Conservation (phyloP, 1,284 basidiomycete species). For the Coniferiporia weirii region DNA sequence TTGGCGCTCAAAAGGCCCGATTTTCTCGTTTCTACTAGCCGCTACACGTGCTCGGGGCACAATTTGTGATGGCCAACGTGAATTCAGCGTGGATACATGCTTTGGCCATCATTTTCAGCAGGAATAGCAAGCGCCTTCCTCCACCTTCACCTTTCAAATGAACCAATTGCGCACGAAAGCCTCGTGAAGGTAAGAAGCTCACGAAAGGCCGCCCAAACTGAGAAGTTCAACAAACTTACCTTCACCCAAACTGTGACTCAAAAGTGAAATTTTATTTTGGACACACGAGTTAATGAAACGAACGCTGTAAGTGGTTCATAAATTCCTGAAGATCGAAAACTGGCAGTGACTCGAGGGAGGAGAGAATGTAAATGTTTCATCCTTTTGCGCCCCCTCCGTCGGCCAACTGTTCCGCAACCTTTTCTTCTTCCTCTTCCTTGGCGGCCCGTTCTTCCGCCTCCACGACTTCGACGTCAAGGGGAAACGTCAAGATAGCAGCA, state of each 20-base stretch:
- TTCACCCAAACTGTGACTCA: neutral
- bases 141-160: neutral
- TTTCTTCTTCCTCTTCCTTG: slow-evolving; percentile 42
- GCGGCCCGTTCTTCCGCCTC: slow-evolving; percentile 78
- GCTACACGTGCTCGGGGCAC: neutral
- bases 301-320: neutral
- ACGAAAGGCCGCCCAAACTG: neutral
- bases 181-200: slow-evolving; percentile 6
- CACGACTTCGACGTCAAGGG: slow-evolving; percentile 91
- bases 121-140: neutral
- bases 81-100: slow-evolving; percentile 8
- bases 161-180: slow-evolving; percentile 4
- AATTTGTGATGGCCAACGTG: slow-evolving; percentile 8
- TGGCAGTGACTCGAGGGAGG: neutral
- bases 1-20: neutral
- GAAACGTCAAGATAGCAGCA: slow-evolving; percentile 94
- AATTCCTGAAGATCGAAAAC: neutral
- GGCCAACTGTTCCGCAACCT: neutral
- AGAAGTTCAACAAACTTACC: neutral
- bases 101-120: neutral
- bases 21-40: neutral
- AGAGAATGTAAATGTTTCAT: neutral
- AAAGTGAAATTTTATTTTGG: neutral
- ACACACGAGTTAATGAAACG: neutral
- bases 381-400: neutral